These are phyloP conservation scores for Avena insularis DNA, from an alignment of 176 grass and related monocot genomes.

Conservation along the genomic window DNA sequence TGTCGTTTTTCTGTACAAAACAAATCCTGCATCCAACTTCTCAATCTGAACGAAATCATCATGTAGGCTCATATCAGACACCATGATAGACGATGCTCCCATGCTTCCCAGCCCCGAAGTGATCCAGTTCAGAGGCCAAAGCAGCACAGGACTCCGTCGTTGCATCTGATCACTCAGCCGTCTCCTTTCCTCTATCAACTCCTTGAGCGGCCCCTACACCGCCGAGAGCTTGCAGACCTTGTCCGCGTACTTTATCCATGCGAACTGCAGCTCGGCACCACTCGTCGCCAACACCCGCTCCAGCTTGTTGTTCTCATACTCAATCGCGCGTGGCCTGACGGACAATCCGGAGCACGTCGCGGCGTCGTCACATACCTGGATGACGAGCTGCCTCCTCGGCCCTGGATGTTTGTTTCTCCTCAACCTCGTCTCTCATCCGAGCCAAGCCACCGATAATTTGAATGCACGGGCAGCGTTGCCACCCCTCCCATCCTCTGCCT, in stretches of 20 bases:
- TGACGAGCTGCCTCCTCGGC: constrained; percentile 43
- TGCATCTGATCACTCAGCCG: constrained; percentile 23
- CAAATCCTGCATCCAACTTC: background rate
- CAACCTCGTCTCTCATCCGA: too few relatives aligned
- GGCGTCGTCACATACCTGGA: background rate
- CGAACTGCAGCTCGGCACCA: constrained; percentile 55
- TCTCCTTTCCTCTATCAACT: constrained; percentile 39
- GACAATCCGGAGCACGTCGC: background rate
- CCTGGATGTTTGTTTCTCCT: background rate
- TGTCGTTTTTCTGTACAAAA: too few relatives aligned
- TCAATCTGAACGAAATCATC: constrained; percentile 65
- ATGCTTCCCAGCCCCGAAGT: constrained; percentile 57
- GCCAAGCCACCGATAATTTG: too few relatives aligned
- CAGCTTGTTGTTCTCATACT: constrained; percentile 74
- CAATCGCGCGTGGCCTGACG: constrained; percentile 56
- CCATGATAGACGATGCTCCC: constrained; percentile 21
- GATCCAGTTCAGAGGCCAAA: constrained; percentile 67
- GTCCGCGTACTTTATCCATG: constrained; percentile 53
- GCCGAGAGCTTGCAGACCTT: constrained; percentile 52
- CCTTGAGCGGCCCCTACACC: constrained; percentile 52
- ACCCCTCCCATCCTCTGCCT: too few relatives aligned
- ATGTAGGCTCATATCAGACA: constrained; percentile 41
- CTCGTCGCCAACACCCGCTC: constrained; percentile 66
- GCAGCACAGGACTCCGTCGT: constrained; percentile 64
- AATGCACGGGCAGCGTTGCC: too few relatives aligned